Percentiles rank a stretch among this genome's conserved stretches.
phyloP scores from a whole-genome alignment of 192 early-diverging fungal genomes.

The Borealophlyctis nickersoniae region DNA sequence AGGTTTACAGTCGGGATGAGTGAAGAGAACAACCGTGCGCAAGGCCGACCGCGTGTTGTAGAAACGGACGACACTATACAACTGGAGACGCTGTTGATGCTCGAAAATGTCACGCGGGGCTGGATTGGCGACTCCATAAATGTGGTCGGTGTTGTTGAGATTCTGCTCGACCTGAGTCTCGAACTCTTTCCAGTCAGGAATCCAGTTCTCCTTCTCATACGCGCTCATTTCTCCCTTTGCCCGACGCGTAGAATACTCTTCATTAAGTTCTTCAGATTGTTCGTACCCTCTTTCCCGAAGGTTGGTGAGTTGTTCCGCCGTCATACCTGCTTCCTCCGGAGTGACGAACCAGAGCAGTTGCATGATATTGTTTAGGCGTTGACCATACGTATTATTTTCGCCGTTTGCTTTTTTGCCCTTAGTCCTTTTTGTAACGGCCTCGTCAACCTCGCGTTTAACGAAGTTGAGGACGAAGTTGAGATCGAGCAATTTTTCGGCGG shows the following conservation, averaged over 20 bases:
- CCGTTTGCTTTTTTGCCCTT: too few relatives aligned
- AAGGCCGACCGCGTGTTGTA: neutral
- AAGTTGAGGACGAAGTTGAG: neutral
- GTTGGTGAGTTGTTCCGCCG: neutral
- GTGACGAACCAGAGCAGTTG: neutral
- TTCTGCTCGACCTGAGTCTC: neutral
- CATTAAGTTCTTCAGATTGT: neutral
- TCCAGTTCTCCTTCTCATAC: neutral
- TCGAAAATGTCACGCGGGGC: neutral
- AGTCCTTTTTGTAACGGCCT: too few relatives aligned
- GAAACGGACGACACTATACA: neutral
- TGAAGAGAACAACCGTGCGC: neutral
- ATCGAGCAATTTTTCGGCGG: neutral
- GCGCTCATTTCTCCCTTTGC: neutral
- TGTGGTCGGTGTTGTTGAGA: neutral
- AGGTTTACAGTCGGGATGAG: neutral
- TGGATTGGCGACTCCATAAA: neutral
- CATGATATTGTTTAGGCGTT: neutral
- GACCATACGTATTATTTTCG: neutral
- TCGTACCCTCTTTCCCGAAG: neutral
- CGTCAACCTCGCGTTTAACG: too few relatives aligned
- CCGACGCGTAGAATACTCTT: neutral
- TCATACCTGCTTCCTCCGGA: neutral
- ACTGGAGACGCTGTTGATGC: neutral
- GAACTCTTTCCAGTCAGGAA: neutral